Evolutionary conservation across 176 grass and related monocot species (phyloP), one percentile per base, ranked within the genome.

Genomic region (Alopecurus myosuroides): DNA sequence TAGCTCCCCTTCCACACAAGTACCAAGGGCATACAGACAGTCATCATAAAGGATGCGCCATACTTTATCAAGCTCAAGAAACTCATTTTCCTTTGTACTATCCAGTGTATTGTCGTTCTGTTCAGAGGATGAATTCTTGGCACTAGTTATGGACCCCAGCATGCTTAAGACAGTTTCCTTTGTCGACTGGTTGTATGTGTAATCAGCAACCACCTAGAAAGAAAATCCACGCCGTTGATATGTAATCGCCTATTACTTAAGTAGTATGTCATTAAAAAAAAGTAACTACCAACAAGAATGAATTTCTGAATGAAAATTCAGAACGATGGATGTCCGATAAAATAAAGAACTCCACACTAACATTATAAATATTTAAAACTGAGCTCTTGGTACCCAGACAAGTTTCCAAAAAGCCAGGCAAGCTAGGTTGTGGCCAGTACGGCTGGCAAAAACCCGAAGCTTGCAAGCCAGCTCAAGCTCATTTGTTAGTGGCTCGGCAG

Each of bases 21-120:
- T 92, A 80, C 85, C 85, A 89, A 98, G 89, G 72, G 86, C 97
- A 85, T 82, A 52, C 18, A 98, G 77, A 82, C 97, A 98, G 80
- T 98, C 93, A 69, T 98, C 97, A 84, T 98, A 98, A 46, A 98
- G 97, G 80, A 95, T 81, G 76, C 85, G 91, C 97, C 97, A 98
- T 48, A 82, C 97, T 83, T 95, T 92, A 61, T 89, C 86, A 74
- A 98, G 87, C 79, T 94, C 89, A 58, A 90, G 67, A 76, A 74
- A 82, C 88, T 80, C 88, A 86, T 85, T 88, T 82, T 87, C 89
- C 57, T 53, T 42, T 51, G 76, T 40, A 85, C 45, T 74, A 85
- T 95, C 85, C 78, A 84, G n/a, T 58, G 6, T 39, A 60, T 69
- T 79, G 68, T 88, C n/a, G 11, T 88, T 87, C 19, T 53, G 37